Evolutionary conservation across 2,329 filamentous ascomycete species (phyloP), one percentile per base, ranked within the genome.

Genomic region (Fonsecaea pedrosoi): DNA sequence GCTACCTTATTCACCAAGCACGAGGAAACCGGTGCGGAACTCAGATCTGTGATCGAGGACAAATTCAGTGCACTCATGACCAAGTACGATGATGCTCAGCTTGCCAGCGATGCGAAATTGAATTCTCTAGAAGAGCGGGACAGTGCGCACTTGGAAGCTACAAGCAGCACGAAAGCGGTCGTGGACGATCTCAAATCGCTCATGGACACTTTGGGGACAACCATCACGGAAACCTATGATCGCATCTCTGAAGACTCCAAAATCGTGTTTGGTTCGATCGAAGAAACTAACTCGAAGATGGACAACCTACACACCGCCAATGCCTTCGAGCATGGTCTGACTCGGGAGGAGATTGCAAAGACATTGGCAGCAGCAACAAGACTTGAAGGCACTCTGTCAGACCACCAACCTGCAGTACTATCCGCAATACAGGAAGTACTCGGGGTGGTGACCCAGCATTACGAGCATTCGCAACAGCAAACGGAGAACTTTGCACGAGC

Each of bases 81-180:
- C 72, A 97, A 96, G 77, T 96, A 97, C 74, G 94, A 97, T 63
- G 92, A 95, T 68, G 89, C 94, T 69, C 91, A 96, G 74, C 81
- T 85, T 21, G 82, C 87, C 7, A 85, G 92, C 35, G 91, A 96
- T 54, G 89, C 91, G 56, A 91, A 91, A 73, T 86, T 89, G 57
- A 88, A 89, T 70, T 85, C 89, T 38, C 87, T 88, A 62, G 92
- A 94, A 72, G 89, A 91, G 70, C 89, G 91, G 65, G 88, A 92
- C 37, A 80, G 86, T 38, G 86, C 90, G 70, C 89, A 93, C 69
- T 87, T 94, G 66, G 89, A 91, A 63, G 87, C 92, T 4, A 82
- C 96, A 7, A 83, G 88, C 15, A 87, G 85, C 68, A 94, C 91
- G 32, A 97, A 93, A 79, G 84, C 86, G 4, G 87, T 96, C 61